phyloP scores from a whole-genome alignment of 305 asterid species.

The Fraxinus sp. region DNA sequence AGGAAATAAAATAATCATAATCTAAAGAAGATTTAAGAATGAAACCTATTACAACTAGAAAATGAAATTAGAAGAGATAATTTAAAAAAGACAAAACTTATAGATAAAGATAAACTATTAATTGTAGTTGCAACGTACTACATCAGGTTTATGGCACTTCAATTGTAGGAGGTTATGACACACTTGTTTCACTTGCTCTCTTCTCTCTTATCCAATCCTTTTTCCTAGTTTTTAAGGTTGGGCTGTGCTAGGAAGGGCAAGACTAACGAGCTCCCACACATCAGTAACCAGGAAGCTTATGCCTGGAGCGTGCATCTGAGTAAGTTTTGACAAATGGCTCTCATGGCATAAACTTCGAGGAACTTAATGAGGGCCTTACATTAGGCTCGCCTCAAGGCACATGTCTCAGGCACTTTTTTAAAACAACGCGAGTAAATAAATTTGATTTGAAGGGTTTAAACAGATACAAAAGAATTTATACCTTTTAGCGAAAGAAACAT shows the following conservation, averaged over 20 bases:
- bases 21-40: too few relatives aligned
- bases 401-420: background rate
- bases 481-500: slow-evolving; percentile 40
- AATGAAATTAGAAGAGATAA: too few relatives aligned
- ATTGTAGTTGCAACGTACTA: too few relatives aligned
- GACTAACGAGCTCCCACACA: background rate
- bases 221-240: background rate
- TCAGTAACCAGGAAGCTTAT: background rate
- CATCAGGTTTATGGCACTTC: background rate
- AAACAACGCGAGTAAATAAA: background rate
- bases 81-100: too few relatives aligned
- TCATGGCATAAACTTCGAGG: too few relatives aligned
- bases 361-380: background rate
- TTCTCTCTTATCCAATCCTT: background rate
- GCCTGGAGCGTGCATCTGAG: background rate
- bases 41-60: too few relatives aligned
- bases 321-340: background rate
- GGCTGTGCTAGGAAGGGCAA: background rate
- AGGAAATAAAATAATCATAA: too few relatives aligned
- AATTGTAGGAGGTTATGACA: background rate
- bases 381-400: background rate
- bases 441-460: slow-evolving; percentile 11
- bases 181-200: background rate
- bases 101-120: too few relatives aligned
- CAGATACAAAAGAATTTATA: slow-evolving; percentile 22